Evolutionary conservation across 805 yeast species (phyloP), one percentile per base, ranked within the genome.

Genomic region (Yamadazyma phyllophila): DNA sequence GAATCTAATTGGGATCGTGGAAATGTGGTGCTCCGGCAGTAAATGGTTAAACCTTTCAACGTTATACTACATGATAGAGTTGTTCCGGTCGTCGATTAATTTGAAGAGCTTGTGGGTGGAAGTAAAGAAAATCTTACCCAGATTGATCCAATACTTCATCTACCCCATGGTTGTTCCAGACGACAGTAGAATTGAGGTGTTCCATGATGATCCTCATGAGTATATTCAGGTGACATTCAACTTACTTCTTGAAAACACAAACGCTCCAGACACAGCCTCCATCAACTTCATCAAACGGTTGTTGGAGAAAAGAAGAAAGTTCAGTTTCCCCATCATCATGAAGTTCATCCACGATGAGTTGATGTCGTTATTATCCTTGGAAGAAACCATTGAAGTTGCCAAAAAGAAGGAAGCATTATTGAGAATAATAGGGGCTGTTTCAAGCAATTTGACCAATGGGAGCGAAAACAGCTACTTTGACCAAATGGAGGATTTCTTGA

Each of bases 121-220:
- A 11, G 67, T 92, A 39, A 77, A 82, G 56, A 83, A 87, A 1
- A 84, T 84, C 60, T 73, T 82, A 41, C 80, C 80, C 35, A 74
- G 78, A 6, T 67, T 92, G 20, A 69, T 92, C 30, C 68, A 82
- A 10, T 89, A 84, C 54, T 81, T 92, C 45, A 74, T 92, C 8
- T 85, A 77, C 64, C 96, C 96, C 2, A 67, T 85, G 46, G 65
- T 92, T 46, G 80, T 90, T 52, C 86, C 94, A 1, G 73, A 77
- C 7, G 83, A 82, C 44, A 81, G 77, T 6, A 80, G 81, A 14
- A 68, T 88, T 45, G 95, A 87, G 53, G 65, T 79, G 4, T 91
- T 87, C 66, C 95, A 89, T 50, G 81, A 77, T 50, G 97, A 91
- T 56, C 97, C 97, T 3, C 85, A 81, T 45, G 97, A 90, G 60